Percentiles rank a stretch among this genome's conserved stretches.
Conservation (phyloP, 2,329 filamentous ascomycete genomes). For the Fusarium secorum region DNA sequence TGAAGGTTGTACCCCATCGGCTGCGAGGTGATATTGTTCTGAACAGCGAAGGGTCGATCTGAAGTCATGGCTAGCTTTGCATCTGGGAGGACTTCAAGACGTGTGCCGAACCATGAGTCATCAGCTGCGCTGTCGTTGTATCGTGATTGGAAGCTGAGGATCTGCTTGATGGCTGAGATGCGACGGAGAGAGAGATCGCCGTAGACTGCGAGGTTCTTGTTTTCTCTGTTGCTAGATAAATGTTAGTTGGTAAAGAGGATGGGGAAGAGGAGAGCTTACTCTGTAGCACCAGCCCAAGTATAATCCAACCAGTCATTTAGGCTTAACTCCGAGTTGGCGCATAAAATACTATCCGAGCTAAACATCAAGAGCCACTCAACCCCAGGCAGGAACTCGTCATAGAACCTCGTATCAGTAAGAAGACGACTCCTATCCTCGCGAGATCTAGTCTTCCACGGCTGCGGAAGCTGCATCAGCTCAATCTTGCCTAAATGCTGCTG, state of each 20-base stretch:
- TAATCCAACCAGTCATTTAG: background rate
- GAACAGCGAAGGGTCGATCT: background rate
- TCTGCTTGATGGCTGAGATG: background rate
- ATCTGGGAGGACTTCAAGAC: background rate
- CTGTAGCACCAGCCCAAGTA: background rate
- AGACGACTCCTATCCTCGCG: background rate
- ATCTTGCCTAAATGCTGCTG: background rate
- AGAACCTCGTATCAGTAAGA: background rate
- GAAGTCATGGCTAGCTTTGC: background rate
- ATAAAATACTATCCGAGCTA: background rate
- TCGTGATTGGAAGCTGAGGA: background rate
- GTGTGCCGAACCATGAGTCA: background rate
- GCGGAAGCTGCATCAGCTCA: background rate
- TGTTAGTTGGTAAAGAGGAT: rapidly evolving
- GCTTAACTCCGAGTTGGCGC: background rate
- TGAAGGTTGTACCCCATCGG: background rate
- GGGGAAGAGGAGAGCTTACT: rapidly evolving
- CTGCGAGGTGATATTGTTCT: background rate
- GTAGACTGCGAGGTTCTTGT: background rate
- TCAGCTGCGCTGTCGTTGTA: background rate
- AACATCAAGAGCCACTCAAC: background rate
- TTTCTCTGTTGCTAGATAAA: background rate
- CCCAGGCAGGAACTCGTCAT: background rate
- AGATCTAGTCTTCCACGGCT: background rate
- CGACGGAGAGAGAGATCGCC: background rate